These are phyloP conservation scores for Phytophthora crassamura DNA, from an alignment of 352 stramenopile species.

Conservation along the genomic window DNA sequence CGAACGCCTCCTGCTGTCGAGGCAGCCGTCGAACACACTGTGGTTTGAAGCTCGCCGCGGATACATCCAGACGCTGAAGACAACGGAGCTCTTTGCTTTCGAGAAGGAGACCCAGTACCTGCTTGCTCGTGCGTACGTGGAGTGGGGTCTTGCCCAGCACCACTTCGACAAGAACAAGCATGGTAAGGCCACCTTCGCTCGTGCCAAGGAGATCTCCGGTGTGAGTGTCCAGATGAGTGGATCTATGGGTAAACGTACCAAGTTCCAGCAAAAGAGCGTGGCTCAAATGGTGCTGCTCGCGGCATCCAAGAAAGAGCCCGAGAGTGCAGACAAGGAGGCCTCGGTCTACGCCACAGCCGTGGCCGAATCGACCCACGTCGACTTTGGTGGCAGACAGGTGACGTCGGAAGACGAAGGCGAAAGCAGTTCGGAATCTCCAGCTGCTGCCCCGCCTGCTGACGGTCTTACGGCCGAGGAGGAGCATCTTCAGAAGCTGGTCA, in stretches of 20 bases:
- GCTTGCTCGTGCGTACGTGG: slow-evolving; percentile 83
- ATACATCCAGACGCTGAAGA: slow-evolving; percentile 56
- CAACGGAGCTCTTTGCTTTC: slow-evolving; percentile 43
- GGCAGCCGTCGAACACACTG: slow-evolving; percentile 72
- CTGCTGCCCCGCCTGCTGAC: slow-evolving; percentile 25
- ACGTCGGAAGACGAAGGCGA: slow-evolving; percentile 18
- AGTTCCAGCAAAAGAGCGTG: slow-evolving; percentile 93
- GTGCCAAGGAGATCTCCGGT: slow-evolving; percentile 83
- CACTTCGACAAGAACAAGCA: slow-evolving; percentile 92
- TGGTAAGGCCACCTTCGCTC: slow-evolving; percentile 90
- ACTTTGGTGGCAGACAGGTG: slow-evolving; percentile 69
- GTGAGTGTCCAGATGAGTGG: slow-evolving; percentile 92
- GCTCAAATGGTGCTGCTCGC: slow-evolving; percentile 90
- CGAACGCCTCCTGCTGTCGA: slow-evolving; percentile 70
- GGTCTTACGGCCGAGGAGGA: slow-evolving; percentile 59
- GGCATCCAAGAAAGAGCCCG: slow-evolving; percentile 61
- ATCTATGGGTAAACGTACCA: slow-evolving; percentile 94
- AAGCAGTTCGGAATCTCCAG: background rate
- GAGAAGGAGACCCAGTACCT: slow-evolving; percentile 62
- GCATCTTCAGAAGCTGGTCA: slow-evolving; percentile 65
- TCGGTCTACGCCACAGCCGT: slow-evolving; percentile 67
- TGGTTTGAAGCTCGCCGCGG: slow-evolving; percentile 78
- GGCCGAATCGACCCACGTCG: slow-evolving; percentile 63
- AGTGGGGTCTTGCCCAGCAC: slow-evolving; percentile 94
- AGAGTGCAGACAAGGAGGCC: slow-evolving; percentile 32